These are phyloP conservation scores for Trichosporon sp. DNA, from an alignment of 1,284 basidiomycete species.

Conservation along the genomic window DNA sequence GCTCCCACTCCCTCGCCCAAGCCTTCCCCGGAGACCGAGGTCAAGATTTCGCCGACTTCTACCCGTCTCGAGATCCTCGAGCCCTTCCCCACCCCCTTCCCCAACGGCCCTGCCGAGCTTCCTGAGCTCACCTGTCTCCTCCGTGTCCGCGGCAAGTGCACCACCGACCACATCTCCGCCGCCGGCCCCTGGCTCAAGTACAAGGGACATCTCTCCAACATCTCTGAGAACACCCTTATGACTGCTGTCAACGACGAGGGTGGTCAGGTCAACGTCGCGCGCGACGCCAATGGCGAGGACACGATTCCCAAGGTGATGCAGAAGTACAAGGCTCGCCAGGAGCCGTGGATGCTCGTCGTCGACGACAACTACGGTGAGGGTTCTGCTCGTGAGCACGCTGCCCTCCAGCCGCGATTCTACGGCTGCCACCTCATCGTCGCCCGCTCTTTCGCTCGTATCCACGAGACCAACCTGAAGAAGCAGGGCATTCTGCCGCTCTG, in stretches of 20 bases:
- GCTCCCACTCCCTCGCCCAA: constrained; percentile 71
- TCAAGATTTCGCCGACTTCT: constrained; percentile 73
- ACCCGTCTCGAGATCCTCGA: constrained; percentile 80
- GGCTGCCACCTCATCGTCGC: constrained; percentile 78
- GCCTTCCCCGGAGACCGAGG: constrained; percentile 69
- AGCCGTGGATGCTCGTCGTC: constrained; percentile 91
- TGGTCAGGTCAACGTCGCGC: constrained; percentile 81
- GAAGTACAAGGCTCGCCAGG: constrained; percentile 68
- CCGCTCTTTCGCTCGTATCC: constrained; percentile 94
- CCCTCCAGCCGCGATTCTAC: constrained; percentile 93
- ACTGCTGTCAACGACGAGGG: constrained; percentile 87
- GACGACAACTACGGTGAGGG: constrained; percentile 97
- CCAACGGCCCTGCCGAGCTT: constrained; percentile 63
- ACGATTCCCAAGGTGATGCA: constrained; percentile 88
- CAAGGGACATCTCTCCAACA: constrained; percentile 86
- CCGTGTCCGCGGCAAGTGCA: constrained; percentile 93
- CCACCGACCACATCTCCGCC: constrained; percentile 95
- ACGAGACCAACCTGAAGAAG: constrained; percentile 97
- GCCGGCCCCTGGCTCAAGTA: constrained; percentile 98
- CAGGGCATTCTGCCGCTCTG: constrained; percentile 89
- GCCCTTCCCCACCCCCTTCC: constrained; percentile 79
- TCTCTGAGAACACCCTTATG: constrained; percentile 85
- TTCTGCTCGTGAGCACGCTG: constrained; percentile 79
- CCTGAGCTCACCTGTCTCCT: constrained; percentile 76
- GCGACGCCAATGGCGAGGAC: constrained; percentile 63